Percentiles rank a stretch among this genome's conserved stretches.
phyloP scores from a whole-genome alignment of 345 rosid genomes.

The Raphanus raphanistrum region DNA sequence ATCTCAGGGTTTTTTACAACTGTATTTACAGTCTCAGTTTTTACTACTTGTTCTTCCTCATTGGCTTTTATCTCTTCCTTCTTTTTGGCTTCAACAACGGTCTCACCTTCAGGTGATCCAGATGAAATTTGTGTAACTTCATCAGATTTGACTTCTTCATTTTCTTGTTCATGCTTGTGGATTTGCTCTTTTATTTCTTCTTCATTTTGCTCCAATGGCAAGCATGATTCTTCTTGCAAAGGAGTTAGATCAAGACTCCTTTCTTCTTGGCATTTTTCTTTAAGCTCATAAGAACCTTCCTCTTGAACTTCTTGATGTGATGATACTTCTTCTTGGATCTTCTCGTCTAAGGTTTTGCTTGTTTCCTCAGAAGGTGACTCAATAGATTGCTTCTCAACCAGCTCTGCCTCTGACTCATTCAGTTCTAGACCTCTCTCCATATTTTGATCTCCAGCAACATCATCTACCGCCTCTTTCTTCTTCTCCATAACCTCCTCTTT shows the following conservation, averaged over 20 bases:
- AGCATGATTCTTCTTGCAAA: background rate
- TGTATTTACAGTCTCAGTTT: background rate
- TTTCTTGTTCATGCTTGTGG: constrained; percentile 14
- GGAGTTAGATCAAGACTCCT: background rate
- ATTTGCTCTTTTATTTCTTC: constrained; percentile 11
- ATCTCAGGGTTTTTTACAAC: background rate
- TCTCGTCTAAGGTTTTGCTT: constrained; percentile 19
- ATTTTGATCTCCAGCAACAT: background rate
- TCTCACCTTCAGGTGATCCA: constrained; percentile 15
- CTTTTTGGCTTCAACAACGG: constrained; percentile 7
- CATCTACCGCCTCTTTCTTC: background rate
- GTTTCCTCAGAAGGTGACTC: constrained; percentile 28
- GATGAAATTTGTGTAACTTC: constrained; percentile 15
- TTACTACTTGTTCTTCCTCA: no score
- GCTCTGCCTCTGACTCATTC: background rate
- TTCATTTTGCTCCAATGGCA: background rate
- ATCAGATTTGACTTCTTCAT: constrained; percentile 24
- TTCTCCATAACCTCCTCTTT: constrained; percentile 19
- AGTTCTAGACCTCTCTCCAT: constrained; percentile 14
- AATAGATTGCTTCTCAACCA: constrained; percentile 4
- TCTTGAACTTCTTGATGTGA: no score
- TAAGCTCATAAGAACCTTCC: background rate
- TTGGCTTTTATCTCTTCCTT: constrained; percentile 6
- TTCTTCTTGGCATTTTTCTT: background rate
- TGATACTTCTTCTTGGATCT: background rate